Base-by-base conservation (phyloP, 2,329 filamentous ascomycete genomes). In the Aspergillus nomiae region DNA sequence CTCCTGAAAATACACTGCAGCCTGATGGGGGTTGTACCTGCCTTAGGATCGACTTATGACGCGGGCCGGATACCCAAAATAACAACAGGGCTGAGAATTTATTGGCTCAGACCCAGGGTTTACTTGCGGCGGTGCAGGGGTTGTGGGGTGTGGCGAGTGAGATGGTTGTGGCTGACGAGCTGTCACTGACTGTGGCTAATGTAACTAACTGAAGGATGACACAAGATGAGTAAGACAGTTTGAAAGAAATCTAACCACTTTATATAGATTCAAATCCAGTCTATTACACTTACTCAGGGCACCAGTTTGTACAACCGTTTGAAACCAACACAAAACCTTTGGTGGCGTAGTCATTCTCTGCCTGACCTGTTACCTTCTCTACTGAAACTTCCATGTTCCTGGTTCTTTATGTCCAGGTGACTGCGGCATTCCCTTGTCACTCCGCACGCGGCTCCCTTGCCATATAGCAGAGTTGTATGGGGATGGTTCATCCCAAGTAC, bases 11-110 rank as follows among this genome's bases (percentile, higher is more conserved):
- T 45, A 67, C 56, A 56, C 56, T 66, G 73, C 67, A 71, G 73
- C 70, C 72, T 73, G 64, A 63, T 46, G 56, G 28, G 43, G 6
- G 45, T 12, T 60, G 70, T 71, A 70, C 67, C 65, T 67, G 62
- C 59, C 58, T 60, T 65, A 61, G 19, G 26, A 54, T 12, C 9
- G 16, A n/a, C 26, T 16, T 53, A 53, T 59, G 58, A 59, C 32
- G 48, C 34, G 30, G 48, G 32, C 41, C 21, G 8, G 36, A 53
- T 67, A 63, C 65, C 59, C 58, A 62, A 67, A 65, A 65, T 69
- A 72, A 69, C 67, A 65, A 65, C 63, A 64, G 46, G 56, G 59
- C 61, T 61, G 53, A 58, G 26, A 58, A 48, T 59, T 69, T 59
- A 70, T 66, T 67, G 67, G 67, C 24, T 58, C 58, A 24, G 21